Evolutionary conservation across 1,284 basidiomycete species (phyloP).

Genomic region (Fereydounia khargensis): DNA sequence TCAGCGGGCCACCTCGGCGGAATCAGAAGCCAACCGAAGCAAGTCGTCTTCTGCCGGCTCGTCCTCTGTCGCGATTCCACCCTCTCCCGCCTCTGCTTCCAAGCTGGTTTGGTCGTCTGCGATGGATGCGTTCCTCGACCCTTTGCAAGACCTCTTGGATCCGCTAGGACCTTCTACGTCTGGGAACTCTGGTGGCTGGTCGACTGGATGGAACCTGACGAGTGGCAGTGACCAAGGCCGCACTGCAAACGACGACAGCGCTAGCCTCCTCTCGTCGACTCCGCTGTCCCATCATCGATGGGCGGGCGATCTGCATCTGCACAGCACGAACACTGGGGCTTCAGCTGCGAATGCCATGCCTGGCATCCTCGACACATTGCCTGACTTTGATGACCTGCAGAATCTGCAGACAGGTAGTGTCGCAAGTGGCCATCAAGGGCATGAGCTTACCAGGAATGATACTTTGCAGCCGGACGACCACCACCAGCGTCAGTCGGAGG

Average conservation of each 20-base stretch:
- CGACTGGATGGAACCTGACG: constrained; percentile 29
- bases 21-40: too few relatives aligned
- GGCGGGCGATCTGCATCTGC: constrained; percentile 31
- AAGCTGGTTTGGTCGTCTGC: constrained; percentile 2
- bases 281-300: constrained; percentile 36
- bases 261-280: constrained; percentile 18
- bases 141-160: constrained; percentile 14
- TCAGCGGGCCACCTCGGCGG: too few relatives aligned
- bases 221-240: too few relatives aligned
- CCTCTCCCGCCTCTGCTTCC: not conserved
- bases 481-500: too few relatives aligned
- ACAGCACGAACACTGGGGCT: too few relatives aligned
- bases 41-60: too few relatives aligned
- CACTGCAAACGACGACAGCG: constrained; percentile 10
- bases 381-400: not conserved
- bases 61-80: too few relatives aligned
- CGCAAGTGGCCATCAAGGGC: not conserved
- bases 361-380: not conserved
- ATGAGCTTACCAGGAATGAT: too few relatives aligned
- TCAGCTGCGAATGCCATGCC: too few relatives aligned
- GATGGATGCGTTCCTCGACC: constrained; percentile 4
- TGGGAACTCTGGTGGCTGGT: constrained; percentile 10
- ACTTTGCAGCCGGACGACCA: too few relatives aligned
- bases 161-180: constrained; percentile 10
- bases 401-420: not conserved